Evolutionary conservation across 2,329 filamentous ascomycete genomes (phyloP).

Genomic region (Erysiphe neolycopersici): DNA sequence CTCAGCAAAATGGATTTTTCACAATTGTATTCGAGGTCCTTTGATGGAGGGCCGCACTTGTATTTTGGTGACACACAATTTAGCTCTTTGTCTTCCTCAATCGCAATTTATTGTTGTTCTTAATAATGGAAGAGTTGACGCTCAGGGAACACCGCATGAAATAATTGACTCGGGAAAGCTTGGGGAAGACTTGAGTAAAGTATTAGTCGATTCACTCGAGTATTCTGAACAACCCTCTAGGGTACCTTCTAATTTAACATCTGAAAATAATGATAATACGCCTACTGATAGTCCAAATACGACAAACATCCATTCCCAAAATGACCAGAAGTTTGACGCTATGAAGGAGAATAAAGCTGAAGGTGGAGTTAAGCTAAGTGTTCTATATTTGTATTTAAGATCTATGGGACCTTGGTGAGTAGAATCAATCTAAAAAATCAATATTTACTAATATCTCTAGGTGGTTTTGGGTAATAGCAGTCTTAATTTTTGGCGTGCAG

Average conservation of each 20-base stretch:
- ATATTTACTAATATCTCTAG: slow-evolving; percentile 4
- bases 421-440: not conserved
- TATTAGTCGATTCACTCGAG: slow-evolving; percentile 46
- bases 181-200: slow-evolving; percentile 61
- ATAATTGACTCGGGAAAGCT: slow-evolving; percentile 72
- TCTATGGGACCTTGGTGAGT: slow-evolving; percentile 69
- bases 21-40: slow-evolving; percentile 68
- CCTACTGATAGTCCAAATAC: not conserved
- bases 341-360: slow-evolving; percentile 55
- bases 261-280: slow-evolving; percentile 21
- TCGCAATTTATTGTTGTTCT: slow-evolving; percentile 62
- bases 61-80: slow-evolving; percentile 86
- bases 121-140: slow-evolving; percentile 56
- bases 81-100: slow-evolving; percentile 58
- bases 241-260: slow-evolving; percentile 31
- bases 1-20: slow-evolving; percentile 94
- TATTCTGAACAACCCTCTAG: slow-evolving; percentile 58
- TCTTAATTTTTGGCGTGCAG: slow-evolving; percentile 50
- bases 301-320: slow-evolving; percentile 3
- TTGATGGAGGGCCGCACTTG: slow-evolving; percentile 77
- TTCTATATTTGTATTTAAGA: slow-evolving; percentile 60
- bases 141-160: slow-evolving; percentile 51
- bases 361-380: slow-evolving; percentile 67
- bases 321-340: slow-evolving; percentile 18
- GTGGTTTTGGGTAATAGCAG: slow-evolving; percentile 68